Percentiles rank a stretch among this genome's conserved stretches.
phyloP scores from a whole-genome alignment of 345 rosid genomes.

The Populus euphratica region DNA sequence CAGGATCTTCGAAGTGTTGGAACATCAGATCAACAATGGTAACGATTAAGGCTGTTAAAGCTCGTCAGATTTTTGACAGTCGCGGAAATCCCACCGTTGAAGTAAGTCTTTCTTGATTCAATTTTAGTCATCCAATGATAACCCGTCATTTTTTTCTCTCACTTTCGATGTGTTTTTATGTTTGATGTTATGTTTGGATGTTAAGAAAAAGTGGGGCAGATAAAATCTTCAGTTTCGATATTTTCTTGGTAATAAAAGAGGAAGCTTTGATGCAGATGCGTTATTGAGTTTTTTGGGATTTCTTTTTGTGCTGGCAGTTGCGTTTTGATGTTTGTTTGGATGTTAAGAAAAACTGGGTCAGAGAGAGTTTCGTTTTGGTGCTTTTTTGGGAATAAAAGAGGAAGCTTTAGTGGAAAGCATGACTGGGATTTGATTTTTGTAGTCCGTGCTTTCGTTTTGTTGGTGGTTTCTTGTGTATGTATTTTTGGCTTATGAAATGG shows the following conservation, averaged over 20 bases:
- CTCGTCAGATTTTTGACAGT: constrained; percentile 97
- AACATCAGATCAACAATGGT: constrained; percentile 18
- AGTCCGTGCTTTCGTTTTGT: not conserved
- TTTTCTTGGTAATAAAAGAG: not conserved
- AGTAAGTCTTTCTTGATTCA: constrained; percentile 36
- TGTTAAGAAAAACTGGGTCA: not conserved
- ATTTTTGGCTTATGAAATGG: not conserved
- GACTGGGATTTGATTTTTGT: not conserved
- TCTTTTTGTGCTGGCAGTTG: not conserved
- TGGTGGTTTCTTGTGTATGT: not conserved
- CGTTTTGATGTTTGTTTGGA: not conserved
- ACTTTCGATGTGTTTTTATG: not conserved
- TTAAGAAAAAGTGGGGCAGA: not conserved
- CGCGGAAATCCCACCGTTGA: constrained; percentile 98
- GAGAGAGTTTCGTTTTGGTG: no score
- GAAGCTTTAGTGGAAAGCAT: not conserved
- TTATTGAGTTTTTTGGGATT: not conserved
- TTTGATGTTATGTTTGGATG: not conserved
- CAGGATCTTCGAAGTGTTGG: not conserved
- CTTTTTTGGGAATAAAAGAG: no score
- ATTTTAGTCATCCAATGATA: not conserved
- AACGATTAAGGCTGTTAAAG: constrained; percentile 59
- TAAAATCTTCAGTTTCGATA: no score
- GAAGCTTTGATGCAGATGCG: not conserved
- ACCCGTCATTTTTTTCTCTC: not conserved